A percentile compares a stretch with the other conserved stretches of the same genome.
These are phyloP conservation scores for Chalciporus piperatoides DNA, from an alignment of 1,284 basidiomycete species.

Conservation along the genomic window DNA sequence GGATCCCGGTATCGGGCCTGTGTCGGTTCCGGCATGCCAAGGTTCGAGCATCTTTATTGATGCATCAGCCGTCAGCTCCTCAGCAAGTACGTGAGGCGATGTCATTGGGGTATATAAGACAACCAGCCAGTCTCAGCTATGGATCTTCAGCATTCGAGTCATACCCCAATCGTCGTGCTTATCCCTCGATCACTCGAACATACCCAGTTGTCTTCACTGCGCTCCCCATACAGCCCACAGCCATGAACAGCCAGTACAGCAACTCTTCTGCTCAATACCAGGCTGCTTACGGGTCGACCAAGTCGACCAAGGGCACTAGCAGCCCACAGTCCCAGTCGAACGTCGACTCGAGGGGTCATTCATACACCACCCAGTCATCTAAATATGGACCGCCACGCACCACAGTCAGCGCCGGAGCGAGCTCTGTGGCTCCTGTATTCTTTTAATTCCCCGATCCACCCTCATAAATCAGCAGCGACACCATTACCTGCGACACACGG, in stretches of 20 bases:
- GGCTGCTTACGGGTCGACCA: slow-evolving; percentile 20
- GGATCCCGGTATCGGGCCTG: slow-evolving; percentile 22
- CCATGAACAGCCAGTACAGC: slow-evolving; percentile 44
- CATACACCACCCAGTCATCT: slow-evolving; percentile 30
- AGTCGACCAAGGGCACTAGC: slow-evolving; percentile 22
- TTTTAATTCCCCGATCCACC: slow-evolving; percentile 37
- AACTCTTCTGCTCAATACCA: slow-evolving; percentile 32
- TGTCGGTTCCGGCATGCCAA: slow-evolving; percentile 31
- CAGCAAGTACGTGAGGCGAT: slow-evolving; percentile 28
- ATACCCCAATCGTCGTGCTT: slow-evolving; percentile 9
- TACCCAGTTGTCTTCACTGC: background rate
- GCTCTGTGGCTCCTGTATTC: slow-evolving; percentile 45
- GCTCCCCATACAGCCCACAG: slow-evolving; percentile 2
- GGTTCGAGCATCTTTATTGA: slow-evolving; percentile 22
- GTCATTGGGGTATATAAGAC: slow-evolving; percentile 29
- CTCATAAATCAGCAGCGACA: background rate
- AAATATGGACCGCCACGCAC: slow-evolving; percentile 38
- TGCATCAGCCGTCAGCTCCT: slow-evolving; percentile 20
- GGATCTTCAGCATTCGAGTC: slow-evolving; percentile 9
- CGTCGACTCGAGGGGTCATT: slow-evolving; percentile 19
- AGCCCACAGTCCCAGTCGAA: slow-evolving; percentile 20
- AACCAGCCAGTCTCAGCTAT: background rate
- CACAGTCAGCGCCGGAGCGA: slow-evolving; percentile 43
- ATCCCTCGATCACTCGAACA: background rate
- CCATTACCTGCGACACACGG: background rate